Evolutionary conservation across 1,284 basidiomycete genomes (phyloP).

Genomic region (Ceratobasidium theobromae): DNA sequence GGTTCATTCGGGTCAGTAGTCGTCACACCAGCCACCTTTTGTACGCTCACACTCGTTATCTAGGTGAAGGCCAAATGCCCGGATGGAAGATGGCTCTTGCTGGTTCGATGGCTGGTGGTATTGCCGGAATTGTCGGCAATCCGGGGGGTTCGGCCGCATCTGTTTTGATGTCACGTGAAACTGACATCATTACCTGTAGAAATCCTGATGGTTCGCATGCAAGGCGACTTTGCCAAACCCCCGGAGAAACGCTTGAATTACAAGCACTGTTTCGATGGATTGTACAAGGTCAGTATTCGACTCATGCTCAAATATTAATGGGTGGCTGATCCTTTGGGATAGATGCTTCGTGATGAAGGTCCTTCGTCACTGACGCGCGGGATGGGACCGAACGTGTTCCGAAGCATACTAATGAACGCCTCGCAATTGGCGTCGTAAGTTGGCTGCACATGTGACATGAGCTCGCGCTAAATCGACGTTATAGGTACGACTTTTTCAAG

Average conservation of each 20-base stretch:
- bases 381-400: conserved; percentile 82
- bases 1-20: conserved; percentile 58
- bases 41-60: background rate
- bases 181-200: conserved; percentile 51
- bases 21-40: background rate
- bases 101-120: conserved; percentile 80
- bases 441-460: no score
- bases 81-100: conserved; percentile 81
- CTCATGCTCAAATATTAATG: background rate
- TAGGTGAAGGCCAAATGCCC: conserved; percentile 58
- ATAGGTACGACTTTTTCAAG: conserved; percentile 90
- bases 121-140: conserved; percentile 83
- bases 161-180: conserved; percentile 2
- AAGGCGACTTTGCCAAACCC: conserved; percentile 85
- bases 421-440: conserved; percentile 84
- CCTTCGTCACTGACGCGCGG: conserved; percentile 71
- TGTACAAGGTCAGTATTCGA: conserved; percentile 69
- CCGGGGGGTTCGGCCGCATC: conserved; percentile 52
- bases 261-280: conserved; percentile 81
- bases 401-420: conserved; percentile 88
- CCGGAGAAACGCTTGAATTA: conserved; percentile 84
- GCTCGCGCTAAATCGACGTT: no score
- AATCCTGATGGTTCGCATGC: conserved; percentile 82
- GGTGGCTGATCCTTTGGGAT: conserved; percentile 34
- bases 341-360: conserved; percentile 88